Base-by-base conservation (phyloP, 805 yeast species). In the Hanseniaspora hatyaiensis region DNA sequence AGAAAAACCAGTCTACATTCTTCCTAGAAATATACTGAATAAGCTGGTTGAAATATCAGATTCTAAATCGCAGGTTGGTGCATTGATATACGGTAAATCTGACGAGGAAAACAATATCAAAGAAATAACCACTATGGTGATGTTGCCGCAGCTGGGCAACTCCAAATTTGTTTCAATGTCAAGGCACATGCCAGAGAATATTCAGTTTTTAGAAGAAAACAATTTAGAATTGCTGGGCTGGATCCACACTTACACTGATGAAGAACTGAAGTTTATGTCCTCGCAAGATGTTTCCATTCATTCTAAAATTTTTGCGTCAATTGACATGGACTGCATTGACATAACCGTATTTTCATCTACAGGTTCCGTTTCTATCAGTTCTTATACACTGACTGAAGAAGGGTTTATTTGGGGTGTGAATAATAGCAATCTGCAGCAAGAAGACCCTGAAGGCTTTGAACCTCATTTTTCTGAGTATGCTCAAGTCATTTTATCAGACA, bases 111-210 rank as follows among this genome's bases (percentile, higher is more conserved):
- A 75, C 52, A 37, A 42, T 26, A 78, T 89, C 40, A 84, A 83
- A 62, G 97, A 89, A 62, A 72, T 89, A 38, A 71, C 69, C 51
- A 74, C 79, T 23, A 72, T 89, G 53, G 94, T 76, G 0, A 58
- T 89, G 58, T 82, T 84, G 5, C 97, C 97, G 0, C 99, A 92
- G 63, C 67, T 87, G 34, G 96, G 96, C 1, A 78, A 74, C 51
- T 66, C 72, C 24, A 77, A 74, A 51, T 65, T 75, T 3, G 77
- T 87, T 12, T 78, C 82, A 54, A 69, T 86, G 49, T 78, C 89
- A 4, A 49, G 29, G 16, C 47, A 37, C 11, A 16, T 54, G 2
- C 62, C 64, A 2, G 47, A 45, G 16, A 16, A 23, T 3, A 55
- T 57, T 0, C 51, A 56, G 23, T 53, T 71, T 3, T 77, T 80